Percentiles rank a stretch among this genome's conserved stretches.
phyloP scores from a whole-genome alignment of 495 filamentous ascomycete genomes.

The Poronia punctata region DNA sequence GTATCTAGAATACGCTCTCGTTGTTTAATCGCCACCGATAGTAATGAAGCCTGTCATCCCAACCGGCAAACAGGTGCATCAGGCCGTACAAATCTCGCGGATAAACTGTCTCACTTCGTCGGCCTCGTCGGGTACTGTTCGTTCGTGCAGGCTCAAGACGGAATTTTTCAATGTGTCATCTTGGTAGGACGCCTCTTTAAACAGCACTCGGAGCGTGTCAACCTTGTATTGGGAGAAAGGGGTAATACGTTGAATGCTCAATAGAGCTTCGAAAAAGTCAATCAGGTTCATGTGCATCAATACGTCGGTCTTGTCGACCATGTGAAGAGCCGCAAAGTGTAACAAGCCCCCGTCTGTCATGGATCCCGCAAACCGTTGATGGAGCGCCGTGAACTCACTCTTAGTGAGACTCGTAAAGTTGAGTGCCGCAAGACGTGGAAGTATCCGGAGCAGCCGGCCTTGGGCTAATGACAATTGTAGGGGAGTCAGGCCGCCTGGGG shows the following conservation, averaged over 20 bases:
- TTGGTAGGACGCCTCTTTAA: conserved; percentile 29
- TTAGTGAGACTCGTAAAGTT: conserved; percentile 56
- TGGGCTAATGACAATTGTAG: conserved; percentile 71
- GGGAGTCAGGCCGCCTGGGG: conserved; percentile 37
- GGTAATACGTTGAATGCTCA: conserved; percentile 46
- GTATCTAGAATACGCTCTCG: conserved; percentile 2
- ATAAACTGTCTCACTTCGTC: conserved; percentile 35
- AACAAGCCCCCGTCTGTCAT: conserved; percentile 51
- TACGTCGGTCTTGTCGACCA: conserved; percentile 68
- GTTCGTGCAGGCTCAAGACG: conserved; percentile 34
- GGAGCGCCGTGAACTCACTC: conserved; percentile 54
- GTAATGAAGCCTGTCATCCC: background rate
- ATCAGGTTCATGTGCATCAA: conserved; percentile 76
- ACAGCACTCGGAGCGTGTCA: conserved; percentile 30
- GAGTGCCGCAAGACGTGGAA: conserved; percentile 58
- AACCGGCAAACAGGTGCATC: background rate
- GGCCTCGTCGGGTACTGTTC: conserved; percentile 38
- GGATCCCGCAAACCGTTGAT: conserved; percentile 41
- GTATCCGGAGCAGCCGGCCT: conserved; percentile 62
- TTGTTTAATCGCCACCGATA: background rate
- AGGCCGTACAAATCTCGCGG: conserved; percentile 19
- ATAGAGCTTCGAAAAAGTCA: conserved; percentile 64
- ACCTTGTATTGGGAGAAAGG: conserved; percentile 33
- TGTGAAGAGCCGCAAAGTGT: conserved; percentile 64
- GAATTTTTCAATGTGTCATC: conserved; percentile 36